Percentiles rank a stretch among this genome's conserved stretches.
These are phyloP conservation scores for Tylopilus sp. DNA, from an alignment of 768 basidiomycete genomes.

Conservation along the genomic window DNA sequence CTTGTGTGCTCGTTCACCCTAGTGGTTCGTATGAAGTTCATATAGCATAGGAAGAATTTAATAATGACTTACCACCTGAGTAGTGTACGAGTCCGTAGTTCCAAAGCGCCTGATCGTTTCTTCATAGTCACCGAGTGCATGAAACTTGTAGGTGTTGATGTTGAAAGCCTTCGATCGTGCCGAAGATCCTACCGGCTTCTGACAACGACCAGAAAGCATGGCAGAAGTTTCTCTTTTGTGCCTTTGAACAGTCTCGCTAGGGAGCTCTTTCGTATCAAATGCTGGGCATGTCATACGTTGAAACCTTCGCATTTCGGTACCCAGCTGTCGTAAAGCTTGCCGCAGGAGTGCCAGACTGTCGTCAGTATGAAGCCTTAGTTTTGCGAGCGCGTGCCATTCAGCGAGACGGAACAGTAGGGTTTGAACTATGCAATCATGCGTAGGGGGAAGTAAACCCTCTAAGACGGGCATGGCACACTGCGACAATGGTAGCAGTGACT, in stretches of 20 bases:
- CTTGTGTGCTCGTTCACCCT: not conserved
- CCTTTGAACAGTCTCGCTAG: too few species aligned
- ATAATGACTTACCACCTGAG: not conserved
- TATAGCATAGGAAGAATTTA: not conserved
- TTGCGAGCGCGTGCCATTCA: too few species aligned
- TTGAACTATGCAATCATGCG: too few species aligned
- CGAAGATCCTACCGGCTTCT: not conserved
- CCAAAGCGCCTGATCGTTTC: slow-evolving; percentile 1
- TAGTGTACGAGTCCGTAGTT: not conserved
- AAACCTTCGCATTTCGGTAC: too few species aligned
- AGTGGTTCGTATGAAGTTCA: not conserved
- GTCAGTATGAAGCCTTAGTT: too few species aligned
- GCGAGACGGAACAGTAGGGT: too few species aligned
- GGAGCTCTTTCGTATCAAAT: too few species aligned
- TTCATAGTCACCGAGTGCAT: slow-evolving; percentile 26
- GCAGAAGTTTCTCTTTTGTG: too few species aligned
- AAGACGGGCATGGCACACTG: slow-evolving; percentile 30
- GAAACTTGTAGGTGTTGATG: slow-evolving; percentile 29
- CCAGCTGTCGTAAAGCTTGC: too few species aligned
- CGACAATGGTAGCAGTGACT: not conserved
- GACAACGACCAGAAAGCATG: not conserved
- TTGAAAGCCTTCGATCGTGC: slow-evolving; percentile 15
- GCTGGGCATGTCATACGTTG: too few species aligned
- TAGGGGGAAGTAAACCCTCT: too few species aligned
- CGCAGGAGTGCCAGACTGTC: too few species aligned